Percentiles rank a stretch among this genome's conserved stretches.
phyloP scores from a whole-genome alignment of 2,329 filamentous ascomycete species.

The Trichoderma sp. region DNA sequence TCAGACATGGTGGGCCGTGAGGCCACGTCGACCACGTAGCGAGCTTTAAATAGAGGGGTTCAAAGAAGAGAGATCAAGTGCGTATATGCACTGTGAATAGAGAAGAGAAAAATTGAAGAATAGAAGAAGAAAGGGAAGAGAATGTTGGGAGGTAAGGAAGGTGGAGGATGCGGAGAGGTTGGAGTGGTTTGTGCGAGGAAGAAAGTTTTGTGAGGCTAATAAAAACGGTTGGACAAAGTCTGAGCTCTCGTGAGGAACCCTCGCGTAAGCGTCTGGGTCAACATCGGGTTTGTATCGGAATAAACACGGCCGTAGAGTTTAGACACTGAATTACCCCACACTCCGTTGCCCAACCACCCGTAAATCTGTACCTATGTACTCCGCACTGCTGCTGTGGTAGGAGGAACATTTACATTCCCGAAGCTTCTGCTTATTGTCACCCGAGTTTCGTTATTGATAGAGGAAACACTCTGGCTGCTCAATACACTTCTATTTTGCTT shows the following conservation, averaged over 20 bases:
- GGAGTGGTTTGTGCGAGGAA: constrained; percentile 27
- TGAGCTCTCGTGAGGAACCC: constrained; percentile 27
- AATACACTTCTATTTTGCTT: not conserved
- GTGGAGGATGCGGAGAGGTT: constrained; percentile 25
- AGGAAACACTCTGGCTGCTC: not conserved
- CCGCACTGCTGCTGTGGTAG: not conserved
- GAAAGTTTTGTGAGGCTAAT: constrained; percentile 39
- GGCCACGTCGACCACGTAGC: constrained; percentile 47
- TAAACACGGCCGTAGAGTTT: constrained; percentile 22
- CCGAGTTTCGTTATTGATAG: not conserved
- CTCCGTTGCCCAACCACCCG: not conserved
- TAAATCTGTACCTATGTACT: not conserved
- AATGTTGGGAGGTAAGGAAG: constrained; percentile 24
- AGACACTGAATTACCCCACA: not conserved
- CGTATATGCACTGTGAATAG: constrained; percentile 24
- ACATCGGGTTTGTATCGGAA: constrained; percentile 28
- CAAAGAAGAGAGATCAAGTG: constrained; percentile 12
- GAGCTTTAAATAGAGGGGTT: constrained; percentile 29
- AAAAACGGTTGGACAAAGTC: constrained; percentile 30
- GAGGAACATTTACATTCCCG: not conserved
- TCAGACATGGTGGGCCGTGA: constrained; percentile 54
- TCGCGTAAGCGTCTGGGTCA: constrained; percentile 25
- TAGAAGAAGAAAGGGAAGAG: constrained; percentile 25
- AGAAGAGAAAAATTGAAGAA: constrained; percentile 5
- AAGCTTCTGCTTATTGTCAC: not conserved